Evolutionary conservation across 495 filamentous ascomycete species (phyloP).

Genomic region (Xylaria scruposa): DNA sequence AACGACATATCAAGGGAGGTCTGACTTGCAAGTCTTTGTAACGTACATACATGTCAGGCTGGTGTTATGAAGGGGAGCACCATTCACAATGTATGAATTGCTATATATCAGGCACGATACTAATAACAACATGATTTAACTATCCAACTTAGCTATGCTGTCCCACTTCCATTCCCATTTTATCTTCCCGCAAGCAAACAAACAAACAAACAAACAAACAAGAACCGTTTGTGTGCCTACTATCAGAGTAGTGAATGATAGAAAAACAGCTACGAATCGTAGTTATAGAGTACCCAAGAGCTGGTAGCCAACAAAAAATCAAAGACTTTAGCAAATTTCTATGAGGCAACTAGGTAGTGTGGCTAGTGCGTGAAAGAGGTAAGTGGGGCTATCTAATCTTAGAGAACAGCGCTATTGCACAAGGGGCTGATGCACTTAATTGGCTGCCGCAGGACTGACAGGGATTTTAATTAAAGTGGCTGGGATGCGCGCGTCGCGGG

Average conservation of each 20-base stretch:
- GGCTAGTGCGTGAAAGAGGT: neutral
- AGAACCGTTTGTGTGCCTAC: neutral
- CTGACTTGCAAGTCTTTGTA: slow-evolving; percentile 10
- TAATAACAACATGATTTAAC: slow-evolving; percentile 21
- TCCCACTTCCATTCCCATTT: neutral
- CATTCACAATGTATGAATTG: slow-evolving; percentile 25
- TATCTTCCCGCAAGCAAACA: neutral
- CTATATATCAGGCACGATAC: slow-evolving; percentile 15
- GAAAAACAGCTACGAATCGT: too few species aligned
- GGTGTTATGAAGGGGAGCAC: slow-evolving; percentile 22
- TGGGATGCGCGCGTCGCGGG: slow-evolving; percentile 39
- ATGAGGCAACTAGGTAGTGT: too few species aligned
- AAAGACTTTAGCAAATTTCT: too few species aligned
- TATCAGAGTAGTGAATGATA: neutral
- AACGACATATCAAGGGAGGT: slow-evolving; percentile 25
- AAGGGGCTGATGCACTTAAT: slow-evolving; percentile 4
- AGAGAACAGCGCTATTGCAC: neutral
- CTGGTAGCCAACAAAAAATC: too few species aligned
- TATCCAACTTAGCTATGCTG: neutral
- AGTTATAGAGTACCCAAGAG: too few species aligned
- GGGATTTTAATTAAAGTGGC: slow-evolving; percentile 46
- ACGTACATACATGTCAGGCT: slow-evolving; percentile 1
- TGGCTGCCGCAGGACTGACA: slow-evolving; percentile 18
- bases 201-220: neutral
- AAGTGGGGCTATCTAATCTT: neutral